A percentile compares a stretch with the other conserved stretches of the same genome.
phyloP scores from a whole-genome alignment of 1,139 yeast species.

The Yamadazyma aaseri region DNA sequence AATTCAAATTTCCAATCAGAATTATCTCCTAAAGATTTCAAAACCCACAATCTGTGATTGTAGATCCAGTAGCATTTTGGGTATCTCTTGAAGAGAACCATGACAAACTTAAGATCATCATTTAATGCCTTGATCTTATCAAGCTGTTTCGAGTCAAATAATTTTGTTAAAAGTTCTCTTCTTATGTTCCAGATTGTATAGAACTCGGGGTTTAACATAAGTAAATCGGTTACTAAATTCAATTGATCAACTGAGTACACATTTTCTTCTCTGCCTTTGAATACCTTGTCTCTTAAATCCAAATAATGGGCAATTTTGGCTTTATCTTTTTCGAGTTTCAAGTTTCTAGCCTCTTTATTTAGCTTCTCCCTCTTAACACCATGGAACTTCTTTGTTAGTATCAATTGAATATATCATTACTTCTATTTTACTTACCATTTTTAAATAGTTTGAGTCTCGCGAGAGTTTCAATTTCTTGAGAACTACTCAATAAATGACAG shows the following conservation, averaged over 20 bases:
- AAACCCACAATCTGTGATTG: slow-evolving; percentile 89
- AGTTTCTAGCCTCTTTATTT: slow-evolving; percentile 53
- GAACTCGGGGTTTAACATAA: slow-evolving; percentile 77
- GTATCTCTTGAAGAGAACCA: slow-evolving; percentile 55
- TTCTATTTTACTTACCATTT: slow-evolving; percentile 4
- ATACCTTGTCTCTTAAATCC: slow-evolving; percentile 41
- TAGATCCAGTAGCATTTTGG: slow-evolving; percentile 98
- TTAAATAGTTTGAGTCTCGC: not conserved
- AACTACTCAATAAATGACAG: slow-evolving; percentile 8
- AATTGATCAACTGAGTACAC: slow-evolving; percentile 43
- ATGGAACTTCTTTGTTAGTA: slow-evolving; percentile 48
- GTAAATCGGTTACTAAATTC: slow-evolving; percentile 47
- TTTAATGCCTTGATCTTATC: slow-evolving; percentile 40
- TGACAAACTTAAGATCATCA: slow-evolving; percentile 61
- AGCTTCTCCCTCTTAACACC: slow-evolving; percentile 64
- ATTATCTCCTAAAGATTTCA: slow-evolving; percentile 49
- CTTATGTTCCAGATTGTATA: slow-evolving; percentile 91
- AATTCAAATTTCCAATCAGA: slow-evolving; percentile 72
- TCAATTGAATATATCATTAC: not conserved
- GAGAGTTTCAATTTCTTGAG: not conserved
- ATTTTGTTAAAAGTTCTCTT: slow-evolving; percentile 58
- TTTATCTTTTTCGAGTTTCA: slow-evolving; percentile 56
- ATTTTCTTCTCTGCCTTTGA: slow-evolving; percentile 31
- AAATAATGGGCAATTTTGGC: slow-evolving; percentile 55
- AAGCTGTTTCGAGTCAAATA: slow-evolving; percentile 21